A percentile compares a stretch with the other conserved stretches of the same genome.
These are phyloP conservation scores for Groenewaldozyma auringiensis DNA, from an alignment of 1,139 yeast species.

Conservation along the genomic window DNA sequence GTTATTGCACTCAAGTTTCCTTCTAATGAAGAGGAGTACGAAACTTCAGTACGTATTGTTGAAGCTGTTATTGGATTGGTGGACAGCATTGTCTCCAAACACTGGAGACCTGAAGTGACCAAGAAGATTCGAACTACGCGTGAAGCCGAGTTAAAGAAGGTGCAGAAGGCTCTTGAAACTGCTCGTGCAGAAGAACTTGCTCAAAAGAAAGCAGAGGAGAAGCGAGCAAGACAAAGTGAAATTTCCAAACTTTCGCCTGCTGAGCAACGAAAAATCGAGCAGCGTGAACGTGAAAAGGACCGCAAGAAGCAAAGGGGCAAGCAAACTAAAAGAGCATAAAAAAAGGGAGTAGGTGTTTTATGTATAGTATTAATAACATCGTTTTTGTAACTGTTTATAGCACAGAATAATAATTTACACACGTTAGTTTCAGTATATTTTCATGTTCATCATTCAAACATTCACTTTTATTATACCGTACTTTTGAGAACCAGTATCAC, in stretches of 20 bases:
- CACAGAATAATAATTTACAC: no score
- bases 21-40: slow-evolving; percentile 39
- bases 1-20: slow-evolving; percentile 46
- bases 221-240: slow-evolving; percentile 49
- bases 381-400: no score
- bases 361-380: no score
- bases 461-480: slow-evolving; percentile 12
- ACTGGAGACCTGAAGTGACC: slow-evolving; percentile 53
- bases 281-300: slow-evolving; percentile 57
- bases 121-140: slow-evolving; percentile 69
- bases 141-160: slow-evolving; percentile 58
- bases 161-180: slow-evolving; percentile 52
- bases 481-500: slow-evolving; percentile 64
- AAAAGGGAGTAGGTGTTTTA: background rate
- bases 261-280: slow-evolving; percentile 59
- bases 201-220: slow-evolving; percentile 60
- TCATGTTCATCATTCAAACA: no score
- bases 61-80: slow-evolving; percentile 46
- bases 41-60: slow-evolving; percentile 43
- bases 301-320: slow-evolving; percentile 43
- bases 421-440: no score
- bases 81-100: slow-evolving; percentile 43
- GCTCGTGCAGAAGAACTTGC: slow-evolving; percentile 60
- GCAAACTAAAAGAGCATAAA: slow-evolving; percentile 28
- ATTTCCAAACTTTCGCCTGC: slow-evolving; percentile 53